Evolutionary conservation across 148 eudicot species (phyloP).

Genomic region (Simmondsia chinensis): DNA sequence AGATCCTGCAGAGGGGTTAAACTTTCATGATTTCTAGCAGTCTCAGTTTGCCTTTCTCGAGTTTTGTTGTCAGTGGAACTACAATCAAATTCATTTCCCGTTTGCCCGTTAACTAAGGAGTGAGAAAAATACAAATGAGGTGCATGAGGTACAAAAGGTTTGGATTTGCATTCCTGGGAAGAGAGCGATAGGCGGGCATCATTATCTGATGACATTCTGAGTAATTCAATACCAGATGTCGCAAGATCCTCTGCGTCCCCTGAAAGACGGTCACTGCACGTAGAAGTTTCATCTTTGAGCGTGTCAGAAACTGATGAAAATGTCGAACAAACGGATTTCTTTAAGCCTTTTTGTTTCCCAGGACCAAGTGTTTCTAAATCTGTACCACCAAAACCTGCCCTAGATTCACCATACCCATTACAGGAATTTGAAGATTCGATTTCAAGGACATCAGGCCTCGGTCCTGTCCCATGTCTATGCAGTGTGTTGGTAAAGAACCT

Average conservation of each 20-base stretch:
- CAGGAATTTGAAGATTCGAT: conserved; percentile 11
- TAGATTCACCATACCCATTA: no score
- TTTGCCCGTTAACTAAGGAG: conserved; percentile 19
- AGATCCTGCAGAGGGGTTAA: conserved; percentile 42
- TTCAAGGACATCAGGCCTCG: conserved; percentile 59
- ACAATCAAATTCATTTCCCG: conserved; percentile 15
- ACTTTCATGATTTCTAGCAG: no score
- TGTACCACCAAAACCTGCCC: conserved; percentile 13
- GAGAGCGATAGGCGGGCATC: no score
- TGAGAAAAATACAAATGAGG: conserved; percentile 36
- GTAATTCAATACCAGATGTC: conserved; percentile 18
- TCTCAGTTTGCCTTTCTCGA: no score
- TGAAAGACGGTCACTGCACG: conserved; percentile 13
- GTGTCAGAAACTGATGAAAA: no score
- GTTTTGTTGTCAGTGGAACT: conserved; percentile 3
- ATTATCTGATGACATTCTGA: conserved; percentile 20
- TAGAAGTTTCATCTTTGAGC: conserved; percentile 10
- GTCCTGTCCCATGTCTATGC: conserved; percentile 68
- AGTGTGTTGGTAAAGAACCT: conserved; percentile 73
- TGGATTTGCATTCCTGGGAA: no score
- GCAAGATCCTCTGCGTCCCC: conserved; percentile 41
- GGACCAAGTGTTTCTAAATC: conserved; percentile 5
- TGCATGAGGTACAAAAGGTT: no score
- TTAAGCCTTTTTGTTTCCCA: conserved; percentile 15
- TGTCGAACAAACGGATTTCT: conserved; percentile 4